phyloP scores from a whole-genome alignment of 1,284 basidiomycete genomes.

The Rhizopogon parksii region DNA sequence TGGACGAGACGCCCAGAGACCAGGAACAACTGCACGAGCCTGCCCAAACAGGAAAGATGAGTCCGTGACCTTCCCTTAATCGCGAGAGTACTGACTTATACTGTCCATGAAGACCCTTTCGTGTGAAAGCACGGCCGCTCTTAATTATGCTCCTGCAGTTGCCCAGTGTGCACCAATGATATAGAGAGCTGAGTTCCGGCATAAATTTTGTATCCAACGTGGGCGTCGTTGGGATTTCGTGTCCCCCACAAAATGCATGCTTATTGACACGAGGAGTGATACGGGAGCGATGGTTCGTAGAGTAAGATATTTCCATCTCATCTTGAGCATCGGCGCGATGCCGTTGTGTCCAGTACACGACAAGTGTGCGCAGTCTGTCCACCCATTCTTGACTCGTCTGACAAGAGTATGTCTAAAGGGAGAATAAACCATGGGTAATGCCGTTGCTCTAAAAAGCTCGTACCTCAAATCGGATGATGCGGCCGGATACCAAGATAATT shows the following conservation, averaged over 20 bases:
- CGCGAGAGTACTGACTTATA: slow-evolving; percentile 49
- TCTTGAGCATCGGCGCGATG: slow-evolving; percentile 64
- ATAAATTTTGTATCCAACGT: slow-evolving; percentile 45
- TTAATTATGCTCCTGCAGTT: slow-evolving; percentile 68
- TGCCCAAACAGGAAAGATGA: slow-evolving; percentile 21
- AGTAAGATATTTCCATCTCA: slow-evolving; percentile 71
- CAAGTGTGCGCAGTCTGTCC: slow-evolving; percentile 56
- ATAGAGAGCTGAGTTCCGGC: slow-evolving; percentile 55
- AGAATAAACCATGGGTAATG: slow-evolving; percentile 5
- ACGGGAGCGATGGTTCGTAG: slow-evolving; percentile 41
- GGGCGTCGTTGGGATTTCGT: slow-evolving; percentile 40
- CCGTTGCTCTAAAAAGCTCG: slow-evolving; percentile 9
- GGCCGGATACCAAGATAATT: slow-evolving; percentile 62
- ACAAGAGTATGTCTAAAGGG: slow-evolving; percentile 51
- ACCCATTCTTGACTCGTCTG: slow-evolving; percentile 74
- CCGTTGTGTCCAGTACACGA: slow-evolving; percentile 70
- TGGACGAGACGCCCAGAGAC: slow-evolving; percentile 57
- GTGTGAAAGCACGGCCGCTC: slow-evolving; percentile 64
- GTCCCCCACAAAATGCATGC: slow-evolving; percentile 29
- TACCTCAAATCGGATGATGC: slow-evolving; percentile 72
- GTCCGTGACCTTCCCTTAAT: not conserved
- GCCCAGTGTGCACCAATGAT: slow-evolving; percentile 76
- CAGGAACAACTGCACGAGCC: slow-evolving; percentile 64
- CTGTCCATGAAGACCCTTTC: slow-evolving; percentile 58
- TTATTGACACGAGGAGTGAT: slow-evolving; percentile 46